Evolutionary conservation across 179 eudicot genomes (phyloP).

Genomic region (Camellia oleifera): DNA sequence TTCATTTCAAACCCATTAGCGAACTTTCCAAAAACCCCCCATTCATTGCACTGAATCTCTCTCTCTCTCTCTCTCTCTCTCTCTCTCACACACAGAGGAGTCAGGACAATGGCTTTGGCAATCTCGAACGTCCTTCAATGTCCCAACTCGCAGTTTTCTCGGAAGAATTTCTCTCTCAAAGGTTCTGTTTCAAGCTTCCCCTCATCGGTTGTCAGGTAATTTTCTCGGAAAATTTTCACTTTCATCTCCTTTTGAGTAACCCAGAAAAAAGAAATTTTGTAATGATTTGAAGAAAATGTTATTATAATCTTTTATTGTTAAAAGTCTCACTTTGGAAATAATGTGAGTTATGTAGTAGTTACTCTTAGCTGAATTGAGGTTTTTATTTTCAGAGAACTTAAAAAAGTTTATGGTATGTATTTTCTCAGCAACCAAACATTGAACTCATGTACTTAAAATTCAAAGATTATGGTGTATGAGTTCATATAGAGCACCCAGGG

Average conservation of each 20-base stretch:
- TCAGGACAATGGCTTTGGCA: constrained; percentile 32
- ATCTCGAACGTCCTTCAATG: constrained; percentile 31
- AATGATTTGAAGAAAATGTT: not conserved
- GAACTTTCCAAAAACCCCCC: too few relatives aligned
- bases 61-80: too few relatives aligned
- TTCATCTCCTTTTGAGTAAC: not conserved
- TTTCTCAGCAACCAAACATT: not conserved
- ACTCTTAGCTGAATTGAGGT: not conserved
- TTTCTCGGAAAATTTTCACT: not conserved
- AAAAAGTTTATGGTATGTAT: not conserved
- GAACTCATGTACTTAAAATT: not conserved
- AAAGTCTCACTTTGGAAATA: not conserved
- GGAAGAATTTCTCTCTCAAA: constrained; percentile 17
- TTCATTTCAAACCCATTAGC: too few relatives aligned
- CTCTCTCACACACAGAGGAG: not conserved
- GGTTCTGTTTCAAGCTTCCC: constrained; percentile 24
- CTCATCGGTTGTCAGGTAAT: constrained; percentile 31
- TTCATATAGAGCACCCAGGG: not conserved
- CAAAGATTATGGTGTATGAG: not conserved
- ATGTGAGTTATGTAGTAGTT: not conserved
- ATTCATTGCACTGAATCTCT: too few relatives aligned
- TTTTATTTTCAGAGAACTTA: not conserved
- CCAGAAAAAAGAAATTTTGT: not conserved
- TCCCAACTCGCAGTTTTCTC: constrained; percentile 28
- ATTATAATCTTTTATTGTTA: too few relatives aligned